These are phyloP conservation scores for Colletotrichum sp. DNA, from an alignment of 2,329 filamentous ascomycete species.

Conservation along the genomic window DNA sequence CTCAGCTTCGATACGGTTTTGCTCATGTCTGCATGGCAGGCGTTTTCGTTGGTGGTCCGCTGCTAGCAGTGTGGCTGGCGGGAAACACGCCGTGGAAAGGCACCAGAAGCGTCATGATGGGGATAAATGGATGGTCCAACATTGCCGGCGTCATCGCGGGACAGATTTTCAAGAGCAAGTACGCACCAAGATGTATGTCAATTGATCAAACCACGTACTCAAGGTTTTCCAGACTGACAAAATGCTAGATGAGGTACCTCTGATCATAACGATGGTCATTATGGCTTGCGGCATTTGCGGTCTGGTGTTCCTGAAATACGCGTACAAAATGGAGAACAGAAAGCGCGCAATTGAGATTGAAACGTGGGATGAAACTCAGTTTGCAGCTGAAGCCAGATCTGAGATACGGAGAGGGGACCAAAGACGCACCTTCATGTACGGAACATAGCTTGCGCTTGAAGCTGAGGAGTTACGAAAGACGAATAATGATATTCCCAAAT, in stretches of 20 bases:
- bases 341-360: constrained; percentile 10
- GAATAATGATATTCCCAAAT: background rate
- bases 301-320: constrained; percentile 16
- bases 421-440: constrained; percentile 7
- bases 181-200: constrained; percentile 23
- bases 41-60: constrained; percentile 52
- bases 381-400: background rate
- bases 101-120: constrained; percentile 44
- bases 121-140: constrained; percentile 57
- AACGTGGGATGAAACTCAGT: constrained; percentile 18
- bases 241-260: constrained; percentile 2
- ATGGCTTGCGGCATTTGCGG: constrained; percentile 20
- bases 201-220: background rate
- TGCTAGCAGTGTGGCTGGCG: constrained; percentile 57
- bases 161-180: constrained; percentile 27
- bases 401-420: constrained; percentile 6
- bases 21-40: constrained; percentile 26
- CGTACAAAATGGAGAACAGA: constrained; percentile 23
- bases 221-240: background rate
- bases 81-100: constrained; percentile 59
- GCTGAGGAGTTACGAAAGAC: background rate
- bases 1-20: constrained; percentile 25
- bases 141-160: constrained; percentile 27
- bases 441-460: background rate
- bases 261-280: constrained; percentile 23